phyloP scores from a whole-genome alignment of 768 basidiomycete species.

The Coprinopsis strossmayeri region DNA sequence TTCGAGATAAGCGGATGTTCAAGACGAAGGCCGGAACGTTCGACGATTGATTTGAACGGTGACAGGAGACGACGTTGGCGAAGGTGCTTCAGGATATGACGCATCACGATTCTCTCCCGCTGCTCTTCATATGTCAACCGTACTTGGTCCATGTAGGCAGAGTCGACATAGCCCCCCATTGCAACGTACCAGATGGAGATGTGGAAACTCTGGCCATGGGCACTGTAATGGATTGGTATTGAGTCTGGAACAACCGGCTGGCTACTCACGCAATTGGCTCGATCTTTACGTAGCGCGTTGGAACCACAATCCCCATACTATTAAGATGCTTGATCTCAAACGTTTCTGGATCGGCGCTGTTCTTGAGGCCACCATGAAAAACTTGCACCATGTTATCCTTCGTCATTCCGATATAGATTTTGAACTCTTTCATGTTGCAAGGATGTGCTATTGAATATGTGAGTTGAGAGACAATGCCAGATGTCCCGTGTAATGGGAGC shows the following conservation, averaged over 20 bases:
- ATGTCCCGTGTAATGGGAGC: not conserved
- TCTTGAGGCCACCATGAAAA: slow-evolving; percentile 56
- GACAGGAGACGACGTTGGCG: slow-evolving; percentile 68
- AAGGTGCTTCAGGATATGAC: slow-evolving; percentile 69
- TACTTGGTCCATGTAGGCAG: slow-evolving; percentile 49
- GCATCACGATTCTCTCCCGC: slow-evolving; percentile 57
- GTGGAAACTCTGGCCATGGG: slow-evolving; percentile 68
- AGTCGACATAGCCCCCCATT: slow-evolving; percentile 52
- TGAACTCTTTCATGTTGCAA: slow-evolving; percentile 83
- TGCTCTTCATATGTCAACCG: slow-evolving; percentile 58
- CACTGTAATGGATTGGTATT: slow-evolving; percentile 31
- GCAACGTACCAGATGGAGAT: slow-evolving; percentile 75
- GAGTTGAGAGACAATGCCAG: slow-evolving; percentile 2
- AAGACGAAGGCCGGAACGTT: slow-evolving; percentile 45
- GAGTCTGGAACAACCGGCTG: not conserved
- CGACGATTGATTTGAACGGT: slow-evolving; percentile 54
- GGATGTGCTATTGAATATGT: slow-evolving; percentile 55
- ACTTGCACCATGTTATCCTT: slow-evolving; percentile 66
- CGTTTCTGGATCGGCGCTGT: slow-evolving; percentile 58
- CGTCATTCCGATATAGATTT: slow-evolving; percentile 57
- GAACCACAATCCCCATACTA: slow-evolving; percentile 48
- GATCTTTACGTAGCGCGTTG: slow-evolving; percentile 68
- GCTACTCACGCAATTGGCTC: slow-evolving; percentile 62
- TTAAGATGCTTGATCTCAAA: slow-evolving; percentile 56
- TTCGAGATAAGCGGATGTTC: slow-evolving; percentile 70